Conservation (phyloP, 176 grass and related monocot species). For the Triticum monococcum region DNA sequence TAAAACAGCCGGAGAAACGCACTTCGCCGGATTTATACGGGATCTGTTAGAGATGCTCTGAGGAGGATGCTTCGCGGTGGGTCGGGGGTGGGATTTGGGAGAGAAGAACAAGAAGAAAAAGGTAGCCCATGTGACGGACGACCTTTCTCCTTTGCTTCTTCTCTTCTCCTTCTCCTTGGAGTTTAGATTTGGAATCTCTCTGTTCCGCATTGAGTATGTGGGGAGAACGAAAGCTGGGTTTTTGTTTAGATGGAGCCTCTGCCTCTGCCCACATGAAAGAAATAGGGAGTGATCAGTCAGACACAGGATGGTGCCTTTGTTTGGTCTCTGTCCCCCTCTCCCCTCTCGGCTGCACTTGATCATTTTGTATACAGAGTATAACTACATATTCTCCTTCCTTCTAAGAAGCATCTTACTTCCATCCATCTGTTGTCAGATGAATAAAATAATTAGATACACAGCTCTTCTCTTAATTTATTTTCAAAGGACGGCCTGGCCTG, state of each 20-base stretch:
- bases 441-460: not conserved
- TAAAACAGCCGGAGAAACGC: too few species aligned
- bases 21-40: too few species aligned
- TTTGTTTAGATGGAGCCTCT: not conserved
- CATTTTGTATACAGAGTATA: too few species aligned
- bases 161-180: not conserved
- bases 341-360: too few species aligned
- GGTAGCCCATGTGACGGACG: not conserved
- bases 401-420: not conserved
- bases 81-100: constrained; percentile 1
- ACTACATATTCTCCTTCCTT: not conserved
- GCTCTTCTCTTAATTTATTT: not conserved
- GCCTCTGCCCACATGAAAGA: not conserved
- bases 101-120: not conserved
- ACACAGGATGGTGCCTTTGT: not conserved
- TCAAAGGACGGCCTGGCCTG: too few species aligned
- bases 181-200: constrained; percentile 18
- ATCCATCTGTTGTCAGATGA: not conserved
- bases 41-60: too few species aligned
- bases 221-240: not conserved
- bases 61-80: not conserved
- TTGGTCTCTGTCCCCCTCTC: constrained; percentile 1
- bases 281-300: not conserved
- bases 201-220: not conserved
- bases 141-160: not conserved